Evolutionary conservation across 73 alveolate genomes (phyloP).

Genomic region (Tetrahymena borealis): DNA sequence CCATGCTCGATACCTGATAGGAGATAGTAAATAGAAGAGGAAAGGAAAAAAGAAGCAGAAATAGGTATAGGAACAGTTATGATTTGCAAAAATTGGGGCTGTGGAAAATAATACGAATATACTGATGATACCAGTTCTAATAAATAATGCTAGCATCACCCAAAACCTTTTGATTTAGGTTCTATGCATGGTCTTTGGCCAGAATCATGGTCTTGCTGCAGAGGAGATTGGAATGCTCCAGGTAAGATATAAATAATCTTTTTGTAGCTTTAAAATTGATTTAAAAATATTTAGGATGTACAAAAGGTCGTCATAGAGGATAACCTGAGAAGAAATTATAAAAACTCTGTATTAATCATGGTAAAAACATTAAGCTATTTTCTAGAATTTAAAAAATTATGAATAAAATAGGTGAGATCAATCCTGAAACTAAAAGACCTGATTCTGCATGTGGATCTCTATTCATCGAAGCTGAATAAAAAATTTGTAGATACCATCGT

Average conservation of each 20-base stretch:
- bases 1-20: slow-evolving; percentile 68
- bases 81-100: slow-evolving; percentile 70
- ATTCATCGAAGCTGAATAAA: slow-evolving; percentile 58
- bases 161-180: slow-evolving; percentile 94
- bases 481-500: slow-evolving; percentile 72
- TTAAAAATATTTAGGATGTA: slow-evolving; percentile 51
- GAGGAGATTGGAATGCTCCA: slow-evolving; percentile 88
- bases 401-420: slow-evolving; percentile 73
- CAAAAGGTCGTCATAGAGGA: slow-evolving; percentile 81
- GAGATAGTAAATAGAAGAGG: not conserved
- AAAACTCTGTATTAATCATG: slow-evolving; percentile 69
- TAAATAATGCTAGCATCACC: slow-evolving; percentile 83
- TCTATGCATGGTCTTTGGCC: slow-evolving; percentile 97
- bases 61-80: not conserved
- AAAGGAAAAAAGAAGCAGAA: slow-evolving; percentile 17
- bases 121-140: slow-evolving; percentile 56
- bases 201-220: slow-evolving; percentile 98
- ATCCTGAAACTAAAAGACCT: slow-evolving; percentile 76
- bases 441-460: slow-evolving; percentile 89
- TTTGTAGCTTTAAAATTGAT: not conserved
- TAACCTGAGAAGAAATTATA: slow-evolving; percentile 62
- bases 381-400: not conserved
- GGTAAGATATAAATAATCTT: slow-evolving; percentile 18
- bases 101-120: slow-evolving; percentile 73
- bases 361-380: not conserved